Evolutionary conservation across 495 filamentous ascomycete genomes (phyloP).

Genomic region (Penicillium canescens): DNA sequence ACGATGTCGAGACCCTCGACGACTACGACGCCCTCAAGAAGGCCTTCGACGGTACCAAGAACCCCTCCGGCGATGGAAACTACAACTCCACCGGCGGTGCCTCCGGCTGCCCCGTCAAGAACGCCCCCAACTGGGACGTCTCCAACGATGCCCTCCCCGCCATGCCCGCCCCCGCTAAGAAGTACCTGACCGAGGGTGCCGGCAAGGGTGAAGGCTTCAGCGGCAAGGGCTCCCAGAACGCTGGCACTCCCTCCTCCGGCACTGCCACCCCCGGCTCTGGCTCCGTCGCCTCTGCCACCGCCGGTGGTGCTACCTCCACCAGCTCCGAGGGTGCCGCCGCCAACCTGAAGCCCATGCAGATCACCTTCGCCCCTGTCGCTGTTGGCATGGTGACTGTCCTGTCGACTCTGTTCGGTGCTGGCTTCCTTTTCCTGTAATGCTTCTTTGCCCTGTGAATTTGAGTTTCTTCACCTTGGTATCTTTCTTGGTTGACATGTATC

Average conservation of each 20-base stretch:
- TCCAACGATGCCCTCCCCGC: slow-evolving; percentile 65
- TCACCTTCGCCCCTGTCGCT: slow-evolving; percentile 56
- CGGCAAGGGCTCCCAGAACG: slow-evolving; percentile 71
- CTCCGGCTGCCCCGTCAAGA: slow-evolving; percentile 66
- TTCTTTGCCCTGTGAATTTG: background rate
- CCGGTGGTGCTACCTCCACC: slow-evolving; percentile 30
- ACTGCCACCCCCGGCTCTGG: slow-evolving; percentile 67
- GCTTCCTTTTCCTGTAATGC: slow-evolving; percentile 48
- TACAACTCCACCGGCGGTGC: slow-evolving; percentile 68
- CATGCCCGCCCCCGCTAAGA: slow-evolving; percentile 66
- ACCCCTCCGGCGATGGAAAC: slow-evolving; percentile 74
- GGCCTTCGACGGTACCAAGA: slow-evolving; percentile 60
- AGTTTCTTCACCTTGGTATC: slow-evolving; percentile 9
- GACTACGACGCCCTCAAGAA: slow-evolving; percentile 69
- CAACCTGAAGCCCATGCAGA: slow-evolving; percentile 37
- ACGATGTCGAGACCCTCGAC: slow-evolving; percentile 51
- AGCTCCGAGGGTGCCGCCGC: slow-evolving; percentile 47
- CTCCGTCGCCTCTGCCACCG: slow-evolving; percentile 34
- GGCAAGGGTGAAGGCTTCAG: slow-evolving; percentile 70
- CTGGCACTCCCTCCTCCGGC: slow-evolving; percentile 58
- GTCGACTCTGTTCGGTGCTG: slow-evolving; percentile 65
- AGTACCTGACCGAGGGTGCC: slow-evolving; percentile 73
- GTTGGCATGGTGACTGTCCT: slow-evolving; percentile 54
- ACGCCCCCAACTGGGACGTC: slow-evolving; percentile 71
- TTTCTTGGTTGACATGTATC: slow-evolving; percentile 18